Base-by-base conservation (phyloP, 108 stramenopile genomes). In the Cyclotella cryptica region DNA sequence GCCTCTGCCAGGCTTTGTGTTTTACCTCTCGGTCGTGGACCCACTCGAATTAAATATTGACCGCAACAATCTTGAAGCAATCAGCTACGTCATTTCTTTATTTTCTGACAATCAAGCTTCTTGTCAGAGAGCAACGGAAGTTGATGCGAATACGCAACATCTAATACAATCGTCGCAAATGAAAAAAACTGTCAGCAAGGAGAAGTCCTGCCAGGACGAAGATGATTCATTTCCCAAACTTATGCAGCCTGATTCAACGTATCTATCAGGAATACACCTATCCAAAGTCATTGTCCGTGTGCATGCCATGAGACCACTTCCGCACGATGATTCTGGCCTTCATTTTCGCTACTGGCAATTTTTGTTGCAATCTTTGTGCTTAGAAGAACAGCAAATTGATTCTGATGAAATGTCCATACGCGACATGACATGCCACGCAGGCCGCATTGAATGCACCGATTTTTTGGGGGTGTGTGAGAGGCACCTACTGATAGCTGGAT, bases 231-330 rank as follows among this genome's bases (percentile, higher is more conserved):
- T 88, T 55, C 82, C 90, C 0, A 44, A 66, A 15, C 89, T 80
- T 55, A 91, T 92, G 90, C 88, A 94, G 69, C 93, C 93, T 69
- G 90, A 94, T 77, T 78, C 84, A 26, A 87, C 90, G 19, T 80
- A 89, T 60, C 49, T 91, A 30, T 41, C 87, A 11, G 89, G 88
- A 21, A 42, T 94, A 13, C 64, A 85, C 65, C 43, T 92, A 8
- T 65, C 81, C 13, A 88, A 89, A 52, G 61, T 90, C 41, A 59
- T 67, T 8, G 9, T 89, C 26, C 83, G 93, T 11, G 55, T 94
- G n/a, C 90, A 94, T 52, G 79, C 90, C 19, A 85, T 94, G 74
- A 60, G 46, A 53, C 80, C 54, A 65, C 46, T 67, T 41, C 58
- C 55, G 47, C 19, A 58, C 21, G 17, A 67, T 28, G 87, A 88